These are phyloP conservation scores for Pythium oligandrum DNA, from an alignment of 352 stramenopile species.

Conservation along the genomic window DNA sequence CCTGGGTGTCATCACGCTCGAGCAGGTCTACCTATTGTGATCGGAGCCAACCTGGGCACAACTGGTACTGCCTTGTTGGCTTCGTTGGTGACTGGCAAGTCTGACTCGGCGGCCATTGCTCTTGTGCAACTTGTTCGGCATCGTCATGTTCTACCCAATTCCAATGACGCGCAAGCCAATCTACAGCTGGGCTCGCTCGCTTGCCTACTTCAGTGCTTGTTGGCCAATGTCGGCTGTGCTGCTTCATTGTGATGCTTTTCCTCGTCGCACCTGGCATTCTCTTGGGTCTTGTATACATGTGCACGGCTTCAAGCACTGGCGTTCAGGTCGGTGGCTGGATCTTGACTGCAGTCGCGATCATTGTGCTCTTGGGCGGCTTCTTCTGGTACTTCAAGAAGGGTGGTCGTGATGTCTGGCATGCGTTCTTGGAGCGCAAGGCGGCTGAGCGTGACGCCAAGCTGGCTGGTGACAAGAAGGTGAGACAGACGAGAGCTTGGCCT, in stretches of 20 bases:
- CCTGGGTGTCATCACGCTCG: too few species aligned
- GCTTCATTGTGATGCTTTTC: slow-evolving; percentile 12
- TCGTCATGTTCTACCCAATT: slow-evolving; percentile 73
- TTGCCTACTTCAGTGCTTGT: slow-evolving; percentile 24
- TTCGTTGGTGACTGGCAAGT: slow-evolving; percentile 43
- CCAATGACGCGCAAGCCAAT: slow-evolving; percentile 56
- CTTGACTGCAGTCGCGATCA: too few species aligned
- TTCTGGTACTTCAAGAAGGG: too few species aligned
- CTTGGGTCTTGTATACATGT: slow-evolving; percentile 15
- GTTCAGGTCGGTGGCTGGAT: too few species aligned
- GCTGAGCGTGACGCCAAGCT: too few species aligned
- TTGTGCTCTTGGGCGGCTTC: too few species aligned
- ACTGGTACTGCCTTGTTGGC: slow-evolving; percentile 65
- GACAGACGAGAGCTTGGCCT: too few species aligned
- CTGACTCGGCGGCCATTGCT: slow-evolving; percentile 40
- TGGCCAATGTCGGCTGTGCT: slow-evolving; percentile 13
- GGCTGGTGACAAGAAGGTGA: too few species aligned
- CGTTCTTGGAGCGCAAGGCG: too few species aligned
- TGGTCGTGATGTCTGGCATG: too few species aligned
- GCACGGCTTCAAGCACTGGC: neutral
- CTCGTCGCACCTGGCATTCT: slow-evolving; percentile 2
- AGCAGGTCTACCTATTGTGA: too few species aligned
- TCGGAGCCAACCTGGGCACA: slow-evolving; percentile 79
- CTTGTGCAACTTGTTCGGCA: slow-evolving; percentile 64
- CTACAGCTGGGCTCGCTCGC: slow-evolving; percentile 26